Base-by-base conservation (phyloP, 495 filamentous ascomycete genomes). In the Xylaria longipes region DNA sequence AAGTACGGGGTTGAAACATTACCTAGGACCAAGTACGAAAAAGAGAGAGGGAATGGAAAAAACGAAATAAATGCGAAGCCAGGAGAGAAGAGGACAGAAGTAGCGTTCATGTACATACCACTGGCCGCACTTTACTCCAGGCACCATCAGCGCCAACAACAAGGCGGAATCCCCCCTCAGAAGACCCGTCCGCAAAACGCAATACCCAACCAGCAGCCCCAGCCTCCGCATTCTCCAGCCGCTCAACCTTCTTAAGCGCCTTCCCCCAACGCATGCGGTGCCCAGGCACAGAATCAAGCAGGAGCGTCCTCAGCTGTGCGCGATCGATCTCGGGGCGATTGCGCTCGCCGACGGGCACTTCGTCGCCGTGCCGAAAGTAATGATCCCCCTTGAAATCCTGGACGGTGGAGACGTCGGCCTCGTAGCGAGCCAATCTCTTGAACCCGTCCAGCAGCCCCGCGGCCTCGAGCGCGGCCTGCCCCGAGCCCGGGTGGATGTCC, bases 391-490 rank as follows among this genome's bases (percentile, higher is more conserved):
- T n/a, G 14, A 9, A 50, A 4, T 70, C 68, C 31, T 61, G 56
- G 3, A 70, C 41, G 1, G 54, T 48, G 43, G 75, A 72, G 8
- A 76, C 76, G 60, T 84, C 80, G 31, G 76, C 66, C 71, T 81
- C 83, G 48, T 82, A 77, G 27, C 78, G 75, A 0, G 77, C 76
- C 1, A 78, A 52, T 3, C 75, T 67, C 5, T 74, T 29, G 69
- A 88, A 88, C 17, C 80, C 70, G 5, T 78, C 79, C 11, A 65
- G 76, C 29, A 89, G 79, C n/a, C 86, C 87, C n/a, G 81, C 82
- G 29, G 76, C 75, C 20, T 79, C 68, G 31, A 89, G 76, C 22
- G 84, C 85, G 25, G 72, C 71, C 11, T 82, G 82, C 0, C 87
- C 87, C 7, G 80, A 80, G 5, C 77, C 75, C 6, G 58, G 33